Percentiles rank a stretch among this genome's conserved stretches.
phyloP scores from a whole-genome alignment of 2,329 filamentous ascomycete species.

The Aspergillus fijiensis region DNA sequence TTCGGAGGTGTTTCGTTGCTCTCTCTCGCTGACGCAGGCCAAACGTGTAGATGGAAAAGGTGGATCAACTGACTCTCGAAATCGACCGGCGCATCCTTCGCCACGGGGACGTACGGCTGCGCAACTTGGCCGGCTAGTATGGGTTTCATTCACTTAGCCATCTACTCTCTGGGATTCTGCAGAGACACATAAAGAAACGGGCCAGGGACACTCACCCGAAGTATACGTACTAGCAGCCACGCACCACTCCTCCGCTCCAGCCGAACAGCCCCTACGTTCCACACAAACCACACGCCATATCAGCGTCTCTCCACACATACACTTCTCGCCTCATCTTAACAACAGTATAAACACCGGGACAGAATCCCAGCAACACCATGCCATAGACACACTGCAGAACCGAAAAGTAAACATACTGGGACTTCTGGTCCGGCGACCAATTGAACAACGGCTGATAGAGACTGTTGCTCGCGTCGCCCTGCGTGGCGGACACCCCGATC shows the following conservation, averaged over 20 bases:
- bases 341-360: too few relatives aligned
- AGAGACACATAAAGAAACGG: too few relatives aligned
- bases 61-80: background rate
- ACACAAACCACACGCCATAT: background rate
- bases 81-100: background rate
- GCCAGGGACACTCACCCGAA: background rate
- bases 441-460: slow-evolving; percentile 14
- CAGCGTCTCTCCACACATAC: background rate
- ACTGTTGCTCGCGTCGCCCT: slow-evolving; percentile 4
- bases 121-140: background rate
- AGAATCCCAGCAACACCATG: background rate
- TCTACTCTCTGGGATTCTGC: too few relatives aligned
- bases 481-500: slow-evolving; percentile 8
- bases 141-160: too few relatives aligned
- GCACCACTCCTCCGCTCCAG: background rate
- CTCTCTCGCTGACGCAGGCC: too few relatives aligned
- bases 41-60: too few relatives aligned
- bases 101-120: background rate
- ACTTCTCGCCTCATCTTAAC: too few relatives aligned
- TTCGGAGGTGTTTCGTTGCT: too few relatives aligned
- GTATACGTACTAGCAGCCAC: background rate
- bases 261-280: background rate
- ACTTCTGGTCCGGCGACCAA: slow-evolving; percentile 14
- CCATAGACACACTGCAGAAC: background rate
- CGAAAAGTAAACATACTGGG: slow-evolving; percentile 1